Percentiles rank a stretch among this genome's conserved stretches.
These are phyloP conservation scores for Tuber magnatum DNA, from an alignment of 495 filamentous ascomycete genomes.

Conservation along the genomic window DNA sequence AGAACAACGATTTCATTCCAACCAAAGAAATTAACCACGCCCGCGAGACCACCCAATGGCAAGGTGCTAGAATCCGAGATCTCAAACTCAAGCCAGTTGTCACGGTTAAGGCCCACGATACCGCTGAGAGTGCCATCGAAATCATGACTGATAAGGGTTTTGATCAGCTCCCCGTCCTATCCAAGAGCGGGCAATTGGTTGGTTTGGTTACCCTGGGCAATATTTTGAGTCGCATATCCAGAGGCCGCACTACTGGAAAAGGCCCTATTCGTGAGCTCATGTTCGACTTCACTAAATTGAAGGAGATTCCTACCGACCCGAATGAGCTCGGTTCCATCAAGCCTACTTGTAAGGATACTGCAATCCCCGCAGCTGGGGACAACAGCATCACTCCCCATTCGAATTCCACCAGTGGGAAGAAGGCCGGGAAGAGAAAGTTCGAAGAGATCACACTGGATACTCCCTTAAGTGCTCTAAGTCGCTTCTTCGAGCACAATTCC, in stretches of 20 bases:
- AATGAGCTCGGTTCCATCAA: slow-evolving; percentile 50
- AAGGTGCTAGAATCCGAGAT: slow-evolving; percentile 65
- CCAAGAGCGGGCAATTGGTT: slow-evolving; percentile 62
- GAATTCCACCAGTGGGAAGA: slow-evolving; percentile 20
- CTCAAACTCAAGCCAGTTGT: slow-evolving; percentile 88
- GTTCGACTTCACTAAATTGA: slow-evolving; percentile 83
- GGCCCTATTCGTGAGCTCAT: slow-evolving; percentile 80
- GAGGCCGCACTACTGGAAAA: slow-evolving; percentile 63
- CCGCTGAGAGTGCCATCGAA: slow-evolving; percentile 81
- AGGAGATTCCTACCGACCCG: slow-evolving; percentile 81
- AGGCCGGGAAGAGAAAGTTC: slow-evolving; percentile 59
- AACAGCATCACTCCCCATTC: slow-evolving; percentile 16
- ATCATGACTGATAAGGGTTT: slow-evolving; percentile 95
- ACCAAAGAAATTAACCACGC: slow-evolving; percentile 41
- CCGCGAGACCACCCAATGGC: slow-evolving; percentile 41
- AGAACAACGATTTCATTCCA: slow-evolving; percentile 78
- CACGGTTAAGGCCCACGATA: slow-evolving; percentile 59
- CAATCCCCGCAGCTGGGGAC: slow-evolving; percentile 28
- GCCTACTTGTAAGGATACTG: slow-evolving; percentile 30
- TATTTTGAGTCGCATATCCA: slow-evolving; percentile 78
- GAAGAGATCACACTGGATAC: slow-evolving; percentile 92
- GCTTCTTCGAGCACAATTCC: slow-evolving; percentile 97
- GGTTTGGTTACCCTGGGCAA: slow-evolving; percentile 92
- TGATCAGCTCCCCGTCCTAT: slow-evolving; percentile 87
- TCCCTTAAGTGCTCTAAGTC: slow-evolving; percentile 68